Evolutionary conservation across 129 eudicot genomes (phyloP).

Genomic region (Flaveria ramosissima): DNA sequence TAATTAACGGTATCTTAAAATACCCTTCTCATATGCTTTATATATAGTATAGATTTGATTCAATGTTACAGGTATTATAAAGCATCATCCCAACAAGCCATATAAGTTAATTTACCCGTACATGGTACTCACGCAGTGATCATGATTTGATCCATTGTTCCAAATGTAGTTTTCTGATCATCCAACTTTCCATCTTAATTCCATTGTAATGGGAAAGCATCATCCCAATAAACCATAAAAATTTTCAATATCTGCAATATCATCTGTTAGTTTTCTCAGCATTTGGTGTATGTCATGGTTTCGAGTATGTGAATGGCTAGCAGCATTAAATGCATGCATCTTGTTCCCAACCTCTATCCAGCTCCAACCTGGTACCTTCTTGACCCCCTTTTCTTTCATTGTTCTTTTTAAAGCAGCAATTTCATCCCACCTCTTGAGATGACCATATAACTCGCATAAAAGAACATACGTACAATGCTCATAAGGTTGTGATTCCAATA

Average conservation of each 20-base stretch:
- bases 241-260: constrained; percentile 37
- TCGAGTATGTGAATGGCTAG: constrained; percentile 57
- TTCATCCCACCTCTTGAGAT: constrained; percentile 71
- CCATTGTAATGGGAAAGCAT: background rate
- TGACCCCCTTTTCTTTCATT: constrained; percentile 85
- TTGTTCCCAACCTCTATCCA: constrained; percentile 75
- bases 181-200: too few relatives aligned
- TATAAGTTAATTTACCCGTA: background rate
- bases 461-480: constrained; percentile 89
- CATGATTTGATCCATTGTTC: too few relatives aligned
- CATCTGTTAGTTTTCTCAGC: constrained; percentile 36
- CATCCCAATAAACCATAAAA: background rate
- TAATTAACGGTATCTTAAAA: too few relatives aligned
- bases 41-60: too few relatives aligned
- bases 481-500: constrained; percentile 69
- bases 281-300: constrained; percentile 46
- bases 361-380: constrained; percentile 95
- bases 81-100: constrained; percentile 15
- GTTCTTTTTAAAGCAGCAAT: constrained; percentile 58
- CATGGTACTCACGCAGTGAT: too few relatives aligned
- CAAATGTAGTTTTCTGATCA: too few relatives aligned
- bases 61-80: background rate
- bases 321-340: constrained; percentile 77
- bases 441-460: constrained; percentile 80
- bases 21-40: too few relatives aligned